A percentile compares a stretch with the other conserved stretches of the same genome.
These are phyloP conservation scores for Candida insectorum DNA, from an alignment of 805 yeast species.

Conservation along the genomic window DNA sequence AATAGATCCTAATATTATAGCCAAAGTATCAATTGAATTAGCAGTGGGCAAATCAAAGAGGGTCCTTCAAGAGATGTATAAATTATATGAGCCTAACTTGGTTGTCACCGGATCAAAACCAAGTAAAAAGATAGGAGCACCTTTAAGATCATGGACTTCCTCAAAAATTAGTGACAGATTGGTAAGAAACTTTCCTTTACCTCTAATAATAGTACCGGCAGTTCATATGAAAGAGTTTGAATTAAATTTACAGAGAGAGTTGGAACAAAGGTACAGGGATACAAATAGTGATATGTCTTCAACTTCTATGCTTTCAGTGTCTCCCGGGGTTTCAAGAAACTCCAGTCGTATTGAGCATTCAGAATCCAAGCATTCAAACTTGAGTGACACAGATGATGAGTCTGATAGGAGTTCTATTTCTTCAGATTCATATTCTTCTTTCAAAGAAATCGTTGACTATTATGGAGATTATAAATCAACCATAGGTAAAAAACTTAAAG, in stretches of 20 bases:
- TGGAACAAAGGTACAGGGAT: conserved; percentile 15
- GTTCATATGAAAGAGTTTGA: conserved; percentile 55
- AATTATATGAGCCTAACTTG: conserved; percentile 58
- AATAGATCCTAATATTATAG: conserved; percentile 42
- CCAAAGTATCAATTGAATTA: conserved; percentile 57
- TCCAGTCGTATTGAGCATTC: not conserved
- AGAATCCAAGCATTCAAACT: not conserved
- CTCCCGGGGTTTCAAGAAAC: not conserved
- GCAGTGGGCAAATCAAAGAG: conserved; percentile 56
- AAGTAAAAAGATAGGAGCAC: conserved; percentile 37
- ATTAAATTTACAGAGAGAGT: conserved; percentile 32
- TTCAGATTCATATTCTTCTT: conserved; percentile 32
- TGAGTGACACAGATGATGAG: not conserved
- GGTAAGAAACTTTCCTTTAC: conserved; percentile 61
- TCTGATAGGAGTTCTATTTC: conserved; percentile 18
- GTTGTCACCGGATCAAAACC: conserved; percentile 53
- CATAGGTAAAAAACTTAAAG: conserved; percentile 15
- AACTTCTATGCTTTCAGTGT: not conserved
- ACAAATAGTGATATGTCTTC: too few relatives aligned
- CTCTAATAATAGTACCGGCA: conserved; percentile 66
- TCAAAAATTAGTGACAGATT: conserved; percentile 62
- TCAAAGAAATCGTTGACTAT: conserved; percentile 34
- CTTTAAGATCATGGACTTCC: conserved; percentile 58
- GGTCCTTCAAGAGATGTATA: conserved; percentile 56
- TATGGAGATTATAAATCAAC: conserved; percentile 26